A percentile compares a stretch with the other conserved stretches of the same genome.
These are phyloP conservation scores for Calonectria henricotiae DNA, from an alignment of 2,329 filamentous ascomycete genomes.

Conservation along the genomic window DNA sequence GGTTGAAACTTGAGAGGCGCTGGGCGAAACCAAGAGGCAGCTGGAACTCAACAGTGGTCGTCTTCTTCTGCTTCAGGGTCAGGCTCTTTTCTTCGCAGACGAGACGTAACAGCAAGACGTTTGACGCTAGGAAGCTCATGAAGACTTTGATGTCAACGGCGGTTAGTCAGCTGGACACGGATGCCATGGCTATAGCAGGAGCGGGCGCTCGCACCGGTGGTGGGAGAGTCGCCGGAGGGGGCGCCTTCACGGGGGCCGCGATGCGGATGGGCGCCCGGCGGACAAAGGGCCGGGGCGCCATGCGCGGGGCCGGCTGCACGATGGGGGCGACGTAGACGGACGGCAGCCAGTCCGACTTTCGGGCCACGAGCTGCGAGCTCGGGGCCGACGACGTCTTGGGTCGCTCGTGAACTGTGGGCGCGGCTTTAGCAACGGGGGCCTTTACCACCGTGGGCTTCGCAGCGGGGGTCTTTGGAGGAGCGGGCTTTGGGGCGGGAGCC, in stretches of 20 bases:
- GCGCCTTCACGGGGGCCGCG: neutral
- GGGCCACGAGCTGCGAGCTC: slow-evolving; percentile 8
- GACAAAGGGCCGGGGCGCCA: slow-evolving; percentile 4
- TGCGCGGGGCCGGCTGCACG: slow-evolving; percentile 19
- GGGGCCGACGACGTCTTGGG: slow-evolving; percentile 7
- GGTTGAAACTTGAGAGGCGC: slow-evolving; percentile 4
- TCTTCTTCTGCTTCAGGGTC: slow-evolving; percentile 13
- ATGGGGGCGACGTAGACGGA: slow-evolving; percentile 2
- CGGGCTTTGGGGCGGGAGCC: neutral
- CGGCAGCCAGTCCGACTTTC: neutral
- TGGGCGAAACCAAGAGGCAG: slow-evolving; percentile 15
- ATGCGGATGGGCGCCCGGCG: slow-evolving; percentile 1
- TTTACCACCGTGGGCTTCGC: slow-evolving; percentile 9
- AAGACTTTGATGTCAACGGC: slow-evolving; percentile 12
- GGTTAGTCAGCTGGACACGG: slow-evolving; percentile 20
- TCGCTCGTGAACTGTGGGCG: slow-evolving; percentile 14
- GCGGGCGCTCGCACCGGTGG: slow-evolving; percentile 18
- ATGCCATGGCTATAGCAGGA: slow-evolving; percentile 12
- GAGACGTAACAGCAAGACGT: slow-evolving; percentile 6
- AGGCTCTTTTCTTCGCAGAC: slow-evolving; percentile 21
- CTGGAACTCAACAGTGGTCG: slow-evolving; percentile 4
- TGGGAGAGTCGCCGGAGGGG: slow-evolving; percentile 12
- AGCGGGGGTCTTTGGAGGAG: neutral
- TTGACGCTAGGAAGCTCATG: neutral
- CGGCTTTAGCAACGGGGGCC: neutral